Evolutionary conservation across 2,329 filamentous ascomycete species (phyloP), one percentile per base, ranked within the genome.

Genomic region (Cytospora paraplurivora): DNA sequence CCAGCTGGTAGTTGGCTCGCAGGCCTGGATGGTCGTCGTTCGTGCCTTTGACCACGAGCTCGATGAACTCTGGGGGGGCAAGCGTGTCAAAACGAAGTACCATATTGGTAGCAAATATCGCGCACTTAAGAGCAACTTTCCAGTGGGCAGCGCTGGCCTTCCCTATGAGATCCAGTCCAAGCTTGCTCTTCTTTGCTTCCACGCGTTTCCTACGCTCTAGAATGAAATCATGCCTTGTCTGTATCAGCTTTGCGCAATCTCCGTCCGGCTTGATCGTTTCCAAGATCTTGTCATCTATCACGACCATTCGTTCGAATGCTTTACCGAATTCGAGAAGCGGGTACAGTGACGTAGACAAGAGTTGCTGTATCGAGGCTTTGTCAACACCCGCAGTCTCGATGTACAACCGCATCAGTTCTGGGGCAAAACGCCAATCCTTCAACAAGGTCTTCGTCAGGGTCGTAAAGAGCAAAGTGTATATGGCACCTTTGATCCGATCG

Each of bases 401-500:
- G 76, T 96, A 99, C 10, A 95, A 82, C 59, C 89, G 88, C 79
- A 99, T 91, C 56, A 97, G 80, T n/a, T 89, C 85, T 1, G 96
- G 95, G 0, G 95, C 92, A 75, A 93, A 97, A 47, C 93, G 89
- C 96, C 96, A 99, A 74, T 99, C 93, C 61, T 91, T 89, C 54
- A 92, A 86, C 53, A 96, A 85, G 0, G 94, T 96, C 77, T 93
- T 96, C 7, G 93, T 85, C 41, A 99, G 79, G 66, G 91, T 96
- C 12, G 94, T 93, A 70, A 94, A 96, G 19, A 98, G 80, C 34
- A 99, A 78, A 0, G 93, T 93, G 74, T 95, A 98, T 80, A 99
- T 87, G 41, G 90, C 91, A 38, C 96, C 95, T 77, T 99, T 99
- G 75, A 99, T 97, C 15, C 92, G 87, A 67, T 95, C 91, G 72